Evolutionary conservation across 352 stramenopile species (phyloP).

Genomic region (Vaucheria bursata): DNA sequence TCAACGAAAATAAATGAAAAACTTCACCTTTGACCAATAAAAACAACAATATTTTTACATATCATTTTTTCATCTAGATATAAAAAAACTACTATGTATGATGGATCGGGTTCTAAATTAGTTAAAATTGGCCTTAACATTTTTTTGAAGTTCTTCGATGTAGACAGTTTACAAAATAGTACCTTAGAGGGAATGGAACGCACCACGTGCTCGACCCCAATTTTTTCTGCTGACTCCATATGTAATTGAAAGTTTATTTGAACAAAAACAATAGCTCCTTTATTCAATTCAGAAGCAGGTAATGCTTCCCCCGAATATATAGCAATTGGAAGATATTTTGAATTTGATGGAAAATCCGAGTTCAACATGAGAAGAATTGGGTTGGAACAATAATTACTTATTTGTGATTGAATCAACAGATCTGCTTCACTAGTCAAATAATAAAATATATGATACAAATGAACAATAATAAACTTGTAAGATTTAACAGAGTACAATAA

Average conservation of each 20-base stretch:
- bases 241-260: constrained; percentile 12
- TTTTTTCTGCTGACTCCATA: constrained; percentile 36
- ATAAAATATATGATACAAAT: background rate
- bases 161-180: no score
- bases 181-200: constrained; percentile 29
- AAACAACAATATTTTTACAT: no score
- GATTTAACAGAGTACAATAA: background rate
- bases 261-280: background rate
- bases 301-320: constrained; percentile 24
- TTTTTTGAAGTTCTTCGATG: no score
- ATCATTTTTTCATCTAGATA: no score
- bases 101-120: no score
- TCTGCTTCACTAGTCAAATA: background rate
- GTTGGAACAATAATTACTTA: constrained; percentile 25
- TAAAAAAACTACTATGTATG: no score
- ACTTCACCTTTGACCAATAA: no score
- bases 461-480: background rate
- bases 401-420: constrained; percentile 18
- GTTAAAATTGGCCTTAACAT: no score
- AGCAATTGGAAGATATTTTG: constrained; percentile 36
- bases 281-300: background rate
- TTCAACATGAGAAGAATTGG: constrained; percentile 40
- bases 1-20: no score
- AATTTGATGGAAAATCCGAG: constrained; percentile 15
- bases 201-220: constrained; percentile 41